Evolutionary conservation across 768 basidiomycete species (phyloP).

Genomic region (Trametopsis cervina): DNA sequence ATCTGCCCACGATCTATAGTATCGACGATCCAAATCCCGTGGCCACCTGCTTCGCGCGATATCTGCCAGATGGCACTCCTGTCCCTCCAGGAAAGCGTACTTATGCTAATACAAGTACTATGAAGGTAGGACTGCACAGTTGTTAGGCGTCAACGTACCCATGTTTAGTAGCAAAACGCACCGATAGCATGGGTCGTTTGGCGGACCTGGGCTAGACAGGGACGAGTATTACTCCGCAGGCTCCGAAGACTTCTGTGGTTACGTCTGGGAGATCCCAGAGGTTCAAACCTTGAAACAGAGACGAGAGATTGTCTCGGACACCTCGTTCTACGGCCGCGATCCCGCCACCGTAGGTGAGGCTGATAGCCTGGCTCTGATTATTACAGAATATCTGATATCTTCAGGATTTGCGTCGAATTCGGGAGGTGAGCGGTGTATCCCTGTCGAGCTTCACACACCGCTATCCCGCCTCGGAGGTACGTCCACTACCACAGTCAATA

Average conservation of each 20-base stretch:
- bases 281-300: slow-evolving; percentile 11
- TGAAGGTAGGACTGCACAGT: slow-evolving; percentile 61
- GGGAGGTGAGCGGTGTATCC: slow-evolving; percentile 42
- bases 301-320: neutral
- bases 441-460: slow-evolving; percentile 57
- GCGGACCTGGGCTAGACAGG: slow-evolving; percentile 43
- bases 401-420: slow-evolving; percentile 41
- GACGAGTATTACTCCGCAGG: slow-evolving; percentile 68
- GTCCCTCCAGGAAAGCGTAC: slow-evolving; percentile 39
- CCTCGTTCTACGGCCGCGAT: no score
- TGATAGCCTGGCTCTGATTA: no score
- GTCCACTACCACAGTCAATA: slow-evolving; percentile 3
- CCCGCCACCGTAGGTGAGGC: no score
- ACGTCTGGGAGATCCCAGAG: slow-evolving; percentile 71
- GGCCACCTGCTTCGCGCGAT: slow-evolving; percentile 56
- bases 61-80: slow-evolving; percentile 48
- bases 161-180: no score
- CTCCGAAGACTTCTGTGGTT: slow-evolving; percentile 77
- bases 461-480: slow-evolving; percentile 52
- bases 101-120: slow-evolving; percentile 70
- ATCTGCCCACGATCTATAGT: slow-evolving; percentile 63
- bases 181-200: slow-evolving; percentile 76
- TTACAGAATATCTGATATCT: no score
- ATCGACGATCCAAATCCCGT: slow-evolving; percentile 62
- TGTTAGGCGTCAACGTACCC: neutral